Evolutionary conservation across 2,329 filamentous ascomycete species (phyloP).

Genomic region (Colletotrichum eremochloae): DNA sequence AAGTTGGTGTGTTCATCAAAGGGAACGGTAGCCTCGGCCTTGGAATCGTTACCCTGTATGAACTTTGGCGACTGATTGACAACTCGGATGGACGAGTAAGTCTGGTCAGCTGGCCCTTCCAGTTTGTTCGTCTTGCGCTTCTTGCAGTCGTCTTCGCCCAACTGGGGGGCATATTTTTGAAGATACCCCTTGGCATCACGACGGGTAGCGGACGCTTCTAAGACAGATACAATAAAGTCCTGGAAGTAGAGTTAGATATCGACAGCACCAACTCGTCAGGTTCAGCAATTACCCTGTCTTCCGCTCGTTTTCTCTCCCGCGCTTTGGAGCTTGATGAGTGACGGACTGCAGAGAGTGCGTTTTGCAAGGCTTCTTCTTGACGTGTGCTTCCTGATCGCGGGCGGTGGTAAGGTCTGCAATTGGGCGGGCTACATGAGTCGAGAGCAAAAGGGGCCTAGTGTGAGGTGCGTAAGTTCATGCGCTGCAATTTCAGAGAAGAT

Average conservation of each 20-base stretch:
- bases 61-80: slow-evolving; percentile 53
- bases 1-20: slow-evolving; percentile 65
- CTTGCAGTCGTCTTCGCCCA: slow-evolving; percentile 21
- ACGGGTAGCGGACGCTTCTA: slow-evolving; percentile 91
- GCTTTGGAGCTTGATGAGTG: slow-evolving; percentile 37
- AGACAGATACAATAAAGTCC: slow-evolving; percentile 88
- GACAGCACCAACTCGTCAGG: neutral
- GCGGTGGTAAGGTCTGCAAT: slow-evolving; percentile 35
- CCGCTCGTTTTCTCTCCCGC: slow-evolving; percentile 59
- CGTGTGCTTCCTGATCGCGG: slow-evolving; percentile 22
- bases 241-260: slow-evolving; percentile 50
- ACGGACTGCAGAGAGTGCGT: slow-evolving; percentile 34
- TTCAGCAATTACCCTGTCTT: slow-evolving; percentile 58
- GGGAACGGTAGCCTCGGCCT: slow-evolving; percentile 44
- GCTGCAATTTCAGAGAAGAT: neutral
- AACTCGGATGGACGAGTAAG: slow-evolving; percentile 47
- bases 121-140: slow-evolving; percentile 15
- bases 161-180: slow-evolving; percentile 75
- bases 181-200: slow-evolving; percentile 93
- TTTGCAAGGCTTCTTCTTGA: slow-evolving; percentile 35
- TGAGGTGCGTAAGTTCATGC: slow-evolving; percentile 3
- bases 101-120: slow-evolving; percentile 21
- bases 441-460: slow-evolving; percentile 27
- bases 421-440: slow-evolving; percentile 28
- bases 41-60: slow-evolving; percentile 49